A percentile compares a stretch with the other conserved stretches of the same genome.
These are phyloP conservation scores for Teratosphaeria gauchensis DNA, from an alignment of 2,329 filamentous ascomycete genomes.

Conservation along the genomic window DNA sequence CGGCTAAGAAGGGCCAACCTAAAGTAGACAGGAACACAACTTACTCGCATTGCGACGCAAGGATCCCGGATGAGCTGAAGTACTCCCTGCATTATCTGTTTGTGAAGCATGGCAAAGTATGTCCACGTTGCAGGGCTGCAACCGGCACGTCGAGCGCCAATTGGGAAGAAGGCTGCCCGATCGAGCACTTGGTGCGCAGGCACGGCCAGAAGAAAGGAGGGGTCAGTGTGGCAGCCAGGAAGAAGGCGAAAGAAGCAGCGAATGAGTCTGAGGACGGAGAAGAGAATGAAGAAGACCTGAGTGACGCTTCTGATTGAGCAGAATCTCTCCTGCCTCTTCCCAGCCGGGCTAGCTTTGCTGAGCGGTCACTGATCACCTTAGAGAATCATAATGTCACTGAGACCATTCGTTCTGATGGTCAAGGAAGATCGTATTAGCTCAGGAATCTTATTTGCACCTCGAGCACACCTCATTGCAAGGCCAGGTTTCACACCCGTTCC, in stretches of 20 bases:
- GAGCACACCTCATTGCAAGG: too few species aligned
- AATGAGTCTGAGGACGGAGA: conserved; percentile 71
- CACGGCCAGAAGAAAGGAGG: conserved; percentile 45
- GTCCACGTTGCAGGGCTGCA: conserved; percentile 50
- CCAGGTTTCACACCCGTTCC: too few species aligned
- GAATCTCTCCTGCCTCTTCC: background rate
- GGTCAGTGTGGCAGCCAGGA: conserved; percentile 15
- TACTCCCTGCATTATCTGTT: conserved; percentile 54
- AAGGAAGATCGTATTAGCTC: too few species aligned
- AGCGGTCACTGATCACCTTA: background rate
- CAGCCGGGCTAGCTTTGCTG: background rate
- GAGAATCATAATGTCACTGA: background rate
- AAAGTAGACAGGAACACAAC: conserved; percentile 22
- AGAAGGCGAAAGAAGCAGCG: conserved; percentile 59
- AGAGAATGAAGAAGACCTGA: conserved; percentile 41
- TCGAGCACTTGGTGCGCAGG: conserved; percentile 52
- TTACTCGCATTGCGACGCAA: conserved; percentile 51
- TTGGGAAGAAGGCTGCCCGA: conserved; percentile 56
- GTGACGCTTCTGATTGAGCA: conserved; percentile 23
- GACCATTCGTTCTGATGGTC: too few species aligned
- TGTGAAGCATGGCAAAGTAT: conserved; percentile 53
- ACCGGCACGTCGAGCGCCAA: conserved; percentile 51
- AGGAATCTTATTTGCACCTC: too few species aligned
- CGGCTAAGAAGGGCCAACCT: conserved; percentile 32
- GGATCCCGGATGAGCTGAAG: conserved; percentile 53